Conservation (phyloP, 1,284 basidiomycete species). For the Abortiporus biennis region DNA sequence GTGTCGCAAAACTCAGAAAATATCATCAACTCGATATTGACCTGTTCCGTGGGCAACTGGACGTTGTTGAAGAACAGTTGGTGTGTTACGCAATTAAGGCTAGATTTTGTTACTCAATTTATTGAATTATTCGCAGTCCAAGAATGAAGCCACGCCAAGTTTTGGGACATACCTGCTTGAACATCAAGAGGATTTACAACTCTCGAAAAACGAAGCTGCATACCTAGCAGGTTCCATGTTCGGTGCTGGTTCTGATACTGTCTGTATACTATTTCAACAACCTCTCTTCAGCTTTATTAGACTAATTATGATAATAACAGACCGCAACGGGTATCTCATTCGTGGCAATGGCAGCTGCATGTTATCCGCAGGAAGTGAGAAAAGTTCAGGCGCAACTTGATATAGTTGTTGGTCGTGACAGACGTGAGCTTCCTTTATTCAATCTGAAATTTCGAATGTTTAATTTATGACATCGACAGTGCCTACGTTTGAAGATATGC, state of each 20-base stretch:
- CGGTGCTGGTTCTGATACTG: constrained; percentile 61
- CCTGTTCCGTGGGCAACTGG: constrained; percentile 46
- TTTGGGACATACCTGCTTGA: constrained; percentile 55
- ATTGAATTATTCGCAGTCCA: neutral
- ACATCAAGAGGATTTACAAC: constrained; percentile 38
- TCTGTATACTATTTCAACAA: constrained; percentile 12
- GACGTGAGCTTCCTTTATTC: constrained; percentile 27
- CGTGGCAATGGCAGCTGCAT: constrained; percentile 57
- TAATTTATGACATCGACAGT: constrained; percentile 26
- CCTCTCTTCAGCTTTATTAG: neutral
- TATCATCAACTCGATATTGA: constrained; percentile 52
- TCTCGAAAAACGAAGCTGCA: constrained; percentile 48
- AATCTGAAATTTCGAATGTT: neutral
- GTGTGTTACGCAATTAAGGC: constrained; percentile 24
- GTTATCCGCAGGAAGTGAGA: constrained; percentile 47
- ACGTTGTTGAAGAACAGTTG: constrained; percentile 36
- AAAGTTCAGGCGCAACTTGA: constrained; percentile 60
- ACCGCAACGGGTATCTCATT: constrained; percentile 52
- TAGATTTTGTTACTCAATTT: neutral
- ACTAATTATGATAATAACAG: constrained; percentile 16
- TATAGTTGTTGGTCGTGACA: constrained; percentile 44
- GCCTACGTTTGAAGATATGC: constrained; percentile 45
- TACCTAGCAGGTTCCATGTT: constrained; percentile 61
- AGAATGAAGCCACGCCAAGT: constrained; percentile 33
- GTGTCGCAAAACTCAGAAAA: constrained; percentile 42